Evolutionary conservation across 75 land plant species (phyloP).

Genomic region (Sequoia sempervirens): DNA sequence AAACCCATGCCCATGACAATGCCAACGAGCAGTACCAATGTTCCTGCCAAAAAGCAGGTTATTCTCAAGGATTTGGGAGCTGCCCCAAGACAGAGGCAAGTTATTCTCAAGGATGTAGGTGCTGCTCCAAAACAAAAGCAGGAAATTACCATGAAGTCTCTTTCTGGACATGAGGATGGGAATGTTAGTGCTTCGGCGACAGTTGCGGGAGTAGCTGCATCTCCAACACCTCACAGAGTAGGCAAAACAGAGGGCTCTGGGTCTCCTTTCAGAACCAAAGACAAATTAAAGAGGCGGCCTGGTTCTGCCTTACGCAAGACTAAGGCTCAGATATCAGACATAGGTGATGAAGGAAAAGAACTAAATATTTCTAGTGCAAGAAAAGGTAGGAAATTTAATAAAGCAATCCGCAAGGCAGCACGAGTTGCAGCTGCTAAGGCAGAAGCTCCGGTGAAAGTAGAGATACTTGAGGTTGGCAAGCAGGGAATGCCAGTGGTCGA

Average conservation of each 20-base stretch:
- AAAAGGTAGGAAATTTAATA: conserved; percentile 84
- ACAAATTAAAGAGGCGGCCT: conserved; percentile 37
- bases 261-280: conserved; percentile 17
- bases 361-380: conserved; percentile 39
- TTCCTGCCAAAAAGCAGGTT: conserved; percentile 29
- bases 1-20: conserved; percentile 22
- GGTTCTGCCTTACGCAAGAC: conserved; percentile 19
- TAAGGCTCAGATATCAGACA: conserved; percentile 28
- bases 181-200: conserved; percentile 28
- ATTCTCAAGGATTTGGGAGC: conserved; percentile 76
- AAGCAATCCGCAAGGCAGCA: conserved; percentile 84
- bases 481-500: conserved; percentile 80
- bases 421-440: conserved; percentile 73
- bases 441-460: conserved; percentile 86
- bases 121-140: conserved; percentile 33
- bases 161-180: neutral
- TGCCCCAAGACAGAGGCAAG: conserved; percentile 34
- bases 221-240: conserved; percentile 41
- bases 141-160: conserved; percentile 1
- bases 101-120: conserved; percentile 64
- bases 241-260: conserved; percentile 21
- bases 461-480: conserved; percentile 85
- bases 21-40: conserved; percentile 11
- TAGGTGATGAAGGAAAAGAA: conserved; percentile 42
- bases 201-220: conserved; percentile 28